Base-by-base conservation (phyloP, 306 rosid genomes). In the Vigna trinervia region DNA sequence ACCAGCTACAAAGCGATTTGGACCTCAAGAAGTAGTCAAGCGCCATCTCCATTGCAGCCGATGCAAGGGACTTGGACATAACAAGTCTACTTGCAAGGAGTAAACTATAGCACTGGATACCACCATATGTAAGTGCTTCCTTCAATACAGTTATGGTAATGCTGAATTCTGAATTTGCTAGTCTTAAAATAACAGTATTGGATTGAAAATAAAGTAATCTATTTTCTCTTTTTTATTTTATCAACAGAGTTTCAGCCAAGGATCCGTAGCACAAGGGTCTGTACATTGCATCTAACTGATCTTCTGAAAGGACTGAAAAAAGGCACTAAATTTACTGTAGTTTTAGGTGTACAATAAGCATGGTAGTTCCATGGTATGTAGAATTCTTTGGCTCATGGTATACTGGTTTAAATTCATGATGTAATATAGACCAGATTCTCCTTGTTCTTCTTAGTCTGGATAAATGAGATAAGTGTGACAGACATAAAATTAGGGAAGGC, bases 11-110 rank as follows among this genome's bases (percentile, higher is more conserved):
- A 95, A 89, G 83, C 85, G 96, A 82, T 59, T 84, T 85, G 92
- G 87, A 50, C 78, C 90, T 4, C 93, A 85, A 66, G 97, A 88
- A 54, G 66, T 87, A 66, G 83, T 74, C 69, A 95, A 90, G 85
- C 97, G 99, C 64, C 97, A 89, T 54, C 96, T 92, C 70, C 97
- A 86, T 87, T 95, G 99, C 86, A 95, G 97, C 84, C 89, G 86
- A 73, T 95, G 99, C 87, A 92, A 88, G 88, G 96, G 97, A 69
- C 97, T 92, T 12, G 97, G 97, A 60, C 99, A 95, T 84, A 95
- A 95, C 88, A 95, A 90, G 81, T 95, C 97, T 68, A 95, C 99
- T 68, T 95, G 99, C 88, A 95, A 86, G 78, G 92, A 88, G 72
- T 71, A 71, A 71, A 50, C 26, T 85, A 19, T 85, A 84, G 78